phyloP scores from a whole-genome alignment of 2,329 filamentous ascomycete species.

The Nothopassalora personata region DNA sequence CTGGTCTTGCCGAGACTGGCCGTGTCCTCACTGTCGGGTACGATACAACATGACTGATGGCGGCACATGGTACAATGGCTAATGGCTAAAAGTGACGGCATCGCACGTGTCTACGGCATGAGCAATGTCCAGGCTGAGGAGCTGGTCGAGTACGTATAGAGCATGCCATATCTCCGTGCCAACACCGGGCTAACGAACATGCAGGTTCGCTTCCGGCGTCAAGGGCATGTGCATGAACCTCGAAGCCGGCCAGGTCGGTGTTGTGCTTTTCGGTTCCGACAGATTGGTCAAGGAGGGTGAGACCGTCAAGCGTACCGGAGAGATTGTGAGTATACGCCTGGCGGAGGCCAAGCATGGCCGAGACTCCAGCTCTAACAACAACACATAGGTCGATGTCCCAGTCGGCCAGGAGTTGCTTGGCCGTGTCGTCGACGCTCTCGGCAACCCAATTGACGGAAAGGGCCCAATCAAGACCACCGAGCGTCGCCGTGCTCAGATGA shows the following conservation, averaged over 20 bases:
- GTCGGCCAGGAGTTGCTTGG: slow-evolving; percentile 90
- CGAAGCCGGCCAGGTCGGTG: slow-evolving; percentile 99
- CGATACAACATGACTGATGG: slow-evolving; percentile 40
- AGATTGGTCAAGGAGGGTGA: slow-evolving; percentile 99
- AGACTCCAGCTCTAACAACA: slow-evolving; percentile 10
- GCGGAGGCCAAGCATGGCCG: background rate
- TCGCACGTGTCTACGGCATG: slow-evolving; percentile 99
- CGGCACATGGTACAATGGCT: slow-evolving; percentile 5
- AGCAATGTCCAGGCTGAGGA: slow-evolving; percentile 99
- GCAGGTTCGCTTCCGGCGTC: slow-evolving; percentile 96
- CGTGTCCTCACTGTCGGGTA: slow-evolving; percentile 99
- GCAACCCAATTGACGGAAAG: slow-evolving; percentile 99
- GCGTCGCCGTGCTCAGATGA: slow-evolving; percentile 94
- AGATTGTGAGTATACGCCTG: slow-evolving; percentile 70
- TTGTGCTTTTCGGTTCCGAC: slow-evolving; percentile 99
- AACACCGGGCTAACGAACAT: slow-evolving; percentile 10
- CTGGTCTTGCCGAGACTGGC: slow-evolving; percentile 93
- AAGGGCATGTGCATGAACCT: slow-evolving; percentile 99
- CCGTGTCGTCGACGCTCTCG: slow-evolving; percentile 96
- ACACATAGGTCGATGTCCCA: slow-evolving; percentile 82
- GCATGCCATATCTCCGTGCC: background rate
- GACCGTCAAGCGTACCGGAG: slow-evolving; percentile 98
- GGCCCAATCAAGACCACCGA: slow-evolving; percentile 88
- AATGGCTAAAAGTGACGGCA: slow-evolving; percentile 78
- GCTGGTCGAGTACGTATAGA: slow-evolving; percentile 85